Evolutionary conservation across 352 stramenopile species (phyloP).

Genomic region (Phytophthora pseudosyringae): DNA sequence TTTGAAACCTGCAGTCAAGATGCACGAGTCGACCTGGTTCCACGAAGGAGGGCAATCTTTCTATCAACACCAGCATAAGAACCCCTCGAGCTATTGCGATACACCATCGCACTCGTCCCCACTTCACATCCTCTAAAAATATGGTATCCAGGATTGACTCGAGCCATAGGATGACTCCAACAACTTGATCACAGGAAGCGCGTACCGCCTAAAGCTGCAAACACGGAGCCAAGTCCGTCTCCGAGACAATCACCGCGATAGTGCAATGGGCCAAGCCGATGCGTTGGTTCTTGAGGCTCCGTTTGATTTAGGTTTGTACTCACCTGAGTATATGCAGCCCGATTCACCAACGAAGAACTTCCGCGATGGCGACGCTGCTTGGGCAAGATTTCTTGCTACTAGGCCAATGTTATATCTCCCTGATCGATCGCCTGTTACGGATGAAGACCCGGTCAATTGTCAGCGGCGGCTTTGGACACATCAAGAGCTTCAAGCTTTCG

Average conservation of each 20-base stretch:
- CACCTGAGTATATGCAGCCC: slow-evolving; percentile 39
- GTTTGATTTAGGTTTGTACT: slow-evolving; percentile 54
- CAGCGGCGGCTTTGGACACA: slow-evolving; percentile 53
- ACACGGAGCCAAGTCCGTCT: neutral
- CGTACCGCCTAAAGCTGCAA: neutral
- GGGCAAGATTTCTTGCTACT: slow-evolving; percentile 42
- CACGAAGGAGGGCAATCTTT: neutral
- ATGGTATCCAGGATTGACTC: slow-evolving; percentile 3
- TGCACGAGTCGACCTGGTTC: neutral
- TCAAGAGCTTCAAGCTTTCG: slow-evolving; percentile 51
- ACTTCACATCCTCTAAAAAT: slow-evolving; percentile 35
- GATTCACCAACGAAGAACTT: slow-evolving; percentile 17
- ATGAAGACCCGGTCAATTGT: slow-evolving; percentile 49
- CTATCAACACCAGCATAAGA: slow-evolving; percentile 27
- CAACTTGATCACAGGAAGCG: neutral
- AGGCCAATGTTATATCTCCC: slow-evolving; percentile 58
- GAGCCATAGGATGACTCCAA: neutral
- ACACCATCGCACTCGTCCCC: slow-evolving; percentile 18
- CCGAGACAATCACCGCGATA: neutral
- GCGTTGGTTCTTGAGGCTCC: slow-evolving; percentile 14
- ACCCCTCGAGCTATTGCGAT: slow-evolving; percentile 21
- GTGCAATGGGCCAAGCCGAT: neutral
- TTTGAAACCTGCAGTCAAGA: neutral
- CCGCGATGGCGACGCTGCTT: slow-evolving; percentile 27
- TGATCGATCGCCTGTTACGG: slow-evolving; percentile 40